phyloP scores from a whole-genome alignment of 2,329 filamentous ascomycete genomes.

The Pseudogymnoascus sp. region DNA sequence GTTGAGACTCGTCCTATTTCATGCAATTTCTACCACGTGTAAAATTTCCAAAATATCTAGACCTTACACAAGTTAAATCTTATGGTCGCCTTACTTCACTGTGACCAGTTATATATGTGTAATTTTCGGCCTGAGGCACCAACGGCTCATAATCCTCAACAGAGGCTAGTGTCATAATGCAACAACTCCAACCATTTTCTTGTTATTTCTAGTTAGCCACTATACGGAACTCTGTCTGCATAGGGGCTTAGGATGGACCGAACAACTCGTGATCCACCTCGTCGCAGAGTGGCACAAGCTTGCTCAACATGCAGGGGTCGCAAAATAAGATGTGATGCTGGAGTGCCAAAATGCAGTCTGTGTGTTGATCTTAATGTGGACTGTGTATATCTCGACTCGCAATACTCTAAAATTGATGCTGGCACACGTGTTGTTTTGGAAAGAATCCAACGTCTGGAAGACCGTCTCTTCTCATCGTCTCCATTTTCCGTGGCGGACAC shows the following conservation, averaged over 20 bases:
- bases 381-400: slow-evolving; percentile 27
- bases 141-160: no score
- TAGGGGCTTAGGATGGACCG: background rate
- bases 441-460: slow-evolving; percentile 28
- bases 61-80: background rate
- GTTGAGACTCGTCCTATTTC: background rate
- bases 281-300: slow-evolving; percentile 24
- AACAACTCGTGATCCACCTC: slow-evolving; percentile 11
- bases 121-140: no score
- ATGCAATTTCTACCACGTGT: background rate
- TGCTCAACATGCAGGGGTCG: slow-evolving; percentile 28
- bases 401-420: slow-evolving; percentile 26
- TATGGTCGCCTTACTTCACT: no score
- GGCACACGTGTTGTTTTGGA: slow-evolving; percentile 27
- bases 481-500: background rate
- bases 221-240: background rate
- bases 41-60: background rate
- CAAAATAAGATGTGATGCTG: slow-evolving; percentile 29
- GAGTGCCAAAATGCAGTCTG: slow-evolving; percentile 25
- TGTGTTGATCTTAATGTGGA: slow-evolving; percentile 27
- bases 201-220: background rate
- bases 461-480: slow-evolving; percentile 20
- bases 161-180: background rate
- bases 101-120: no score
- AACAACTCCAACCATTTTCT: background rate